Base-by-base conservation (phyloP, 2,329 filamentous ascomycete genomes). In the Hawksworthiomyces lignivorus region DNA sequence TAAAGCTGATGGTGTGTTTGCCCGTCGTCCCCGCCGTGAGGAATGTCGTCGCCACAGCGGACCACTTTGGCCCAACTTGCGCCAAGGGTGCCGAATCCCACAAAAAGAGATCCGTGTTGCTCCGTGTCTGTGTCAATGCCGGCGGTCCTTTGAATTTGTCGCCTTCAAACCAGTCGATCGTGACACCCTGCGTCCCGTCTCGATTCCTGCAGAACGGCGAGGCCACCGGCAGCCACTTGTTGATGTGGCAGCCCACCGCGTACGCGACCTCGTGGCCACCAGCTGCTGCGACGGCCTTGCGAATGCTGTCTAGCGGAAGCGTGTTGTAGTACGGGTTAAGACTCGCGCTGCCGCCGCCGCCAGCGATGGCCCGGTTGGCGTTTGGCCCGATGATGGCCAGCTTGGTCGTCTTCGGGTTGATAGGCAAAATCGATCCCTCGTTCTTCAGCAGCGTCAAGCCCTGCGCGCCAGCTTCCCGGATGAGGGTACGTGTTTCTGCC, bases 251-350 rank as follows among this genome's bases (percentile, higher is more conserved):
- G 11, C 78, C 78, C 49, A 74, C 67, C 0, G 79, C 75, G 48
- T 78, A 83, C 1, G 65, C 62, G 6, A 84, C 66, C 33, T 79
- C 69, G 36, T 74, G 75, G 62, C 21, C 67, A 64, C 39, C 40
- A 3, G 44, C 44, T 21, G 33, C 32, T 36, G 74, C 62, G 3
- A 76, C 67, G 1, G 68, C 64, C 21, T 65, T 64, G 29, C 64
- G 69, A 46, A 83, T 80, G 51, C 78, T 80, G 33, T 81, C 77
- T 38, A 79, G 67, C 0, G 80, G 80, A 9, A 80, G 67, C 2
- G 77, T 80, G 49, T 68, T 78, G 57, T 84, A 84, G 58, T 84
- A 83, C 0, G 80, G 77, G 54, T 82, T 82, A 36, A 84, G 61
- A 48, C 75, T 80, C 15, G 80, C 80, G 52, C 79, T 83, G 37